A percentile compares a stretch with the other conserved stretches of the same genome.
phyloP scores from a whole-genome alignment of 257 asterid genomes.

The Verbena officinalis region DNA sequence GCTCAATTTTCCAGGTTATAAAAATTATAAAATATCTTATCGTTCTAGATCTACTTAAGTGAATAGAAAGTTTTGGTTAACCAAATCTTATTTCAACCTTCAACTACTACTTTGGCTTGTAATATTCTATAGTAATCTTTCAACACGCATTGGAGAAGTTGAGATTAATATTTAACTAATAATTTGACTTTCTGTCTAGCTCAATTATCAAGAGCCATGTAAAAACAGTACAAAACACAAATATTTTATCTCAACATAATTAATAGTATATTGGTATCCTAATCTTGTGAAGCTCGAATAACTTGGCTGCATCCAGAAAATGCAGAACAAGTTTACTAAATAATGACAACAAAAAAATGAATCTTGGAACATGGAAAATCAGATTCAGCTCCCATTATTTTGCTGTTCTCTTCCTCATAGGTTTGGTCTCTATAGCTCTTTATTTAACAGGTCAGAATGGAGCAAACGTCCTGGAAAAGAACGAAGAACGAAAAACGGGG shows the following conservation, averaged over 20 bases:
- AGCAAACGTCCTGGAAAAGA: background rate
- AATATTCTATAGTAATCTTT: background rate
- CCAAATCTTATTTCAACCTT: background rate
- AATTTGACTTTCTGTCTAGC: slow-evolving; percentile 20
- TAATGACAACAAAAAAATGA: background rate
- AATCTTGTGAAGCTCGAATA: background rate
- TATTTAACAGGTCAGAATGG: background rate
- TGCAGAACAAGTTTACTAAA: background rate
- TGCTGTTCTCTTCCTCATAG: slow-evolving; percentile 18
- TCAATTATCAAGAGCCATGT: slow-evolving; percentile 2
- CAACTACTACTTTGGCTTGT: slow-evolving; percentile 10
- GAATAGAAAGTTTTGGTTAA: slow-evolving; percentile 1
- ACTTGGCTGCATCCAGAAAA: background rate
- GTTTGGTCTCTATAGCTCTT: background rate
- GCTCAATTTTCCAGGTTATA: too few relatives aligned
- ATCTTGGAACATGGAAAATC: background rate
- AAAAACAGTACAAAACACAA: background rate
- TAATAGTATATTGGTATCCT: background rate
- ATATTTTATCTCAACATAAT: background rate
- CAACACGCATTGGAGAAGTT: slow-evolving; percentile 10
- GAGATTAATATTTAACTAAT: background rate
- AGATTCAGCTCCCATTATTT: slow-evolving; percentile 14
- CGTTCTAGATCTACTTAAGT: too few relatives aligned
- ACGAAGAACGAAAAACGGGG: background rate
- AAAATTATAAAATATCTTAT: too few relatives aligned